These are phyloP conservation scores for Phytophthora brassicae DNA, from an alignment of 352 stramenopile genomes.

Conservation along the genomic window DNA sequence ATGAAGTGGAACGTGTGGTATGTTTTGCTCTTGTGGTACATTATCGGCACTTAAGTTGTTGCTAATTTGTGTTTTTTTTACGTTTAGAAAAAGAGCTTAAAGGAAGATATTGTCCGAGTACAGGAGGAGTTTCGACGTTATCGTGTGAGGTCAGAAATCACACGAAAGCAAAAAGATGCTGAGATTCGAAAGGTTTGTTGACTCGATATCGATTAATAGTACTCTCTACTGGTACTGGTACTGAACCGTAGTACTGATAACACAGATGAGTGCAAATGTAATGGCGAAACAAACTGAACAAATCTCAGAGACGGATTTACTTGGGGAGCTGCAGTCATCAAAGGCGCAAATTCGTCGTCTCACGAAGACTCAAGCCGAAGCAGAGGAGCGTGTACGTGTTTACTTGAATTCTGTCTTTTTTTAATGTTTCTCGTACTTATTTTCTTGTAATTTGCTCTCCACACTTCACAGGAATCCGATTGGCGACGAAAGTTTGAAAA, in stretches of 20 bases:
- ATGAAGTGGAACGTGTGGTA: conserved; percentile 77
- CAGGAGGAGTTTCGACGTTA: conserved; percentile 89
- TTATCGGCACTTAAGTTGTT: neutral
- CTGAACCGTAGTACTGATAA: neutral
- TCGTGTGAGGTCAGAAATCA: conserved; percentile 85
- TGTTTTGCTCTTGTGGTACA: neutral
- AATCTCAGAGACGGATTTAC: conserved; percentile 76
- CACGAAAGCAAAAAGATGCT: conserved; percentile 87
- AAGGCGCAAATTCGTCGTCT: conserved; percentile 74
- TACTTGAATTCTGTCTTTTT: neutral
- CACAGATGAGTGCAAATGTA: conserved; percentile 79
- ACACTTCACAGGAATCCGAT: conserved; percentile 54
- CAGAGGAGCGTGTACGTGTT: conserved; percentile 66
- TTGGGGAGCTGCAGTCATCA: conserved; percentile 66
- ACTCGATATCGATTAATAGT: no score
- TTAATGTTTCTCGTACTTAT: neutral
- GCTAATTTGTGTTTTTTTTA: neutral
- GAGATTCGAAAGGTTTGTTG: conserved; percentile 76
- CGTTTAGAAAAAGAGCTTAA: conserved; percentile 75
- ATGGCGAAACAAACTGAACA: conserved; percentile 77
- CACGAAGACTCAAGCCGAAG: conserved; percentile 71
- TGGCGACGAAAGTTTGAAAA: conserved; percentile 88
- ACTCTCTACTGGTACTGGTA: neutral
- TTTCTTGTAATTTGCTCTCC: neutral
- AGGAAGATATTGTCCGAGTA: conserved; percentile 75